phyloP scores from a whole-genome alignment of 345 rosid genomes.

The Eucalyptus brandiana region DNA sequence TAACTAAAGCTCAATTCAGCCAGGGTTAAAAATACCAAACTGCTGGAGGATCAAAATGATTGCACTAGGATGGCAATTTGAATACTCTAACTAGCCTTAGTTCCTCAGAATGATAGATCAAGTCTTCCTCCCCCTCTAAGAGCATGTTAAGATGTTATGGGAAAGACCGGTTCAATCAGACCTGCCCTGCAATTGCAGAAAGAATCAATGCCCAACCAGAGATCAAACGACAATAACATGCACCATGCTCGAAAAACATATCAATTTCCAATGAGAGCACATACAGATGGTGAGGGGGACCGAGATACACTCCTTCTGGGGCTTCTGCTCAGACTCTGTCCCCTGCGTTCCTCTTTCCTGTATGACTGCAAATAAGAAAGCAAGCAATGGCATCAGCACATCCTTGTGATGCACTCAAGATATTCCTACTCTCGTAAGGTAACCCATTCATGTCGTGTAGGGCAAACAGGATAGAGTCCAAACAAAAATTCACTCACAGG shows the following conservation, averaged over 20 bases:
- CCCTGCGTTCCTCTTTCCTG: not conserved
- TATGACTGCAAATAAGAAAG: conserved; percentile 3
- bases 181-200: not conserved
- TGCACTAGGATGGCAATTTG: not conserved
- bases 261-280: not conserved
- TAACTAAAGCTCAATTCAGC: not conserved
- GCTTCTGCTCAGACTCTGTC: not conserved
- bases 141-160: not conserved
- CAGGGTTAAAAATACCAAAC: not conserved
- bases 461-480: not conserved
- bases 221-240: not conserved
- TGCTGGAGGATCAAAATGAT: not conserved
- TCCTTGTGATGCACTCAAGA: not conserved
- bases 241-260: not conserved
- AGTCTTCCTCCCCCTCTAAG: not conserved
- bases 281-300: not conserved
- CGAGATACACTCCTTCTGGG: conserved; percentile 3
- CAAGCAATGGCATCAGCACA: not conserved
- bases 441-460: not conserved
- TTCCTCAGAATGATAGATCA: not conserved
- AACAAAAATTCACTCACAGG: conserved; percentile 38
- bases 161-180: not conserved
- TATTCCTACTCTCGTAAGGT: not conserved
- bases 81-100: not conserved
- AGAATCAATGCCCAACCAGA: not conserved